Conservation (phyloP, 1,284 basidiomycete genomes). For the Gymnopus androsaceus region DNA sequence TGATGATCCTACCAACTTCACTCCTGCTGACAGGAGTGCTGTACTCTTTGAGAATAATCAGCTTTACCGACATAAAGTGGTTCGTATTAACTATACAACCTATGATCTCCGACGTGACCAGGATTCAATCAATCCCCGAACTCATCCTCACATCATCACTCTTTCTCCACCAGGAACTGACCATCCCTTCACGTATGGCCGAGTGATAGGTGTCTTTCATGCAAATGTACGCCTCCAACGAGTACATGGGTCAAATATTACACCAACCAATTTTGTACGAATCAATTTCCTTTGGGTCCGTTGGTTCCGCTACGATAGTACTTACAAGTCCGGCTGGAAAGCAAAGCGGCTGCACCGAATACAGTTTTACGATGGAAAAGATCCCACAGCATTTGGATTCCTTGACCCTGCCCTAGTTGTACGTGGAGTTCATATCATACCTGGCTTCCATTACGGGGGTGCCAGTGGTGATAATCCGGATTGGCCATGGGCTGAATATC, state of each 20-base stretch:
- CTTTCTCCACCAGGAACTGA: slow-evolving; percentile 5
- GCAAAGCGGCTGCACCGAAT: slow-evolving; percentile 11
- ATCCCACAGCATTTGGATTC: slow-evolving; percentile 8
- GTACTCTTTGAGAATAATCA: slow-evolving; percentile 16
- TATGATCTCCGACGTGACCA: slow-evolving; percentile 25
- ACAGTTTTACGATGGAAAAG: neutral
- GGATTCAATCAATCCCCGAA: slow-evolving; percentile 25
- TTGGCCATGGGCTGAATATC: slow-evolving; percentile 10
- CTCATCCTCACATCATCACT: slow-evolving; percentile 24
- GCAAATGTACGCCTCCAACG: slow-evolving; percentile 21
- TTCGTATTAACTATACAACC: slow-evolving; percentile 25
- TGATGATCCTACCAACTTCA: neutral
- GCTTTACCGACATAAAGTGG: slow-evolving; percentile 20
- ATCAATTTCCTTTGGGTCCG: neutral
- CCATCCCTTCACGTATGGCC: slow-evolving; percentile 37
- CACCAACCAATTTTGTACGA: neutral
- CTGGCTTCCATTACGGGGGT: slow-evolving; percentile 16
- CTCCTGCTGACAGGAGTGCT: neutral
- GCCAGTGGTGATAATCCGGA: slow-evolving; percentile 16
- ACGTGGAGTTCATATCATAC: slow-evolving; percentile 4
- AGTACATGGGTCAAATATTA: neutral
- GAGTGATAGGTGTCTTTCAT: slow-evolving; percentile 37
- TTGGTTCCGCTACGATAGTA: neutral
- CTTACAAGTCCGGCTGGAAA: neutral
- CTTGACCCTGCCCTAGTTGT: slow-evolving; percentile 3